A percentile compares a stretch with the other conserved stretches of the same genome.
phyloP scores from a whole-genome alignment of 371 early-diverging fungal genomes.

The Saksenaea oblongispora region DNA sequence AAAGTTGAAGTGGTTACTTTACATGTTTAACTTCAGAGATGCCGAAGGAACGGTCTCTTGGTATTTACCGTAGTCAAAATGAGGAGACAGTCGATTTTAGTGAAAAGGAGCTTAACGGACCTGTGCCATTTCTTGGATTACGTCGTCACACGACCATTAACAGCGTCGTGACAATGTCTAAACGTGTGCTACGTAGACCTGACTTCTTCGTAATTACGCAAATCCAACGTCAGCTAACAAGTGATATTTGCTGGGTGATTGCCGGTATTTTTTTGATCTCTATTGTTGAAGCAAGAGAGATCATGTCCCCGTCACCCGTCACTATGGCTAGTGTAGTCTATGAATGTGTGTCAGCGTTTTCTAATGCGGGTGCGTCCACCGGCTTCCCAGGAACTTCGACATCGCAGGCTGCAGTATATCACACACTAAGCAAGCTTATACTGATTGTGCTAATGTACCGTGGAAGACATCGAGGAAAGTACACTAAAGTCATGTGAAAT shows the following conservation, averaged over 20 bases:
- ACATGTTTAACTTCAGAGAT: conserved; percentile 22
- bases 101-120: conserved; percentile 14
- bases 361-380: conserved; percentile 40
- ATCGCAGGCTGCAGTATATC: conserved; percentile 43
- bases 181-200: conserved; percentile 34
- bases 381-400: conserved; percentile 40
- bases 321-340: conserved; percentile 43
- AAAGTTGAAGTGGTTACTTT: conserved; percentile 1
- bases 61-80: conserved; percentile 40
- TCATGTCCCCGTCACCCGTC: conserved; percentile 40
- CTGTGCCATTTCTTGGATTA: conserved; percentile 28
- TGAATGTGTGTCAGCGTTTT: conserved; percentile 54
- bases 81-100: conserved; percentile 23
- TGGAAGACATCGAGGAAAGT: conserved; percentile 49
- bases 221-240: conserved; percentile 48
- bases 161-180: conserved; percentile 39
- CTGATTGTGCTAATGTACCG: conserved; percentile 48
- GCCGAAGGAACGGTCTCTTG: conserved; percentile 51
- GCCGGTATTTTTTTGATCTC: conserved; percentile 36
- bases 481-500: neutral
- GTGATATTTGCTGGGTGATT: conserved; percentile 52
- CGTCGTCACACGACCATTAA: conserved; percentile 36
- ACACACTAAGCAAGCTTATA: conserved; percentile 40
- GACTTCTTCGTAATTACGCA: conserved; percentile 52
- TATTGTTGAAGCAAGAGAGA: conserved; percentile 30